These are phyloP conservation scores for Talinum fruticosum DNA, from an alignment of 148 eudicot genomes.

Conservation along the genomic window DNA sequence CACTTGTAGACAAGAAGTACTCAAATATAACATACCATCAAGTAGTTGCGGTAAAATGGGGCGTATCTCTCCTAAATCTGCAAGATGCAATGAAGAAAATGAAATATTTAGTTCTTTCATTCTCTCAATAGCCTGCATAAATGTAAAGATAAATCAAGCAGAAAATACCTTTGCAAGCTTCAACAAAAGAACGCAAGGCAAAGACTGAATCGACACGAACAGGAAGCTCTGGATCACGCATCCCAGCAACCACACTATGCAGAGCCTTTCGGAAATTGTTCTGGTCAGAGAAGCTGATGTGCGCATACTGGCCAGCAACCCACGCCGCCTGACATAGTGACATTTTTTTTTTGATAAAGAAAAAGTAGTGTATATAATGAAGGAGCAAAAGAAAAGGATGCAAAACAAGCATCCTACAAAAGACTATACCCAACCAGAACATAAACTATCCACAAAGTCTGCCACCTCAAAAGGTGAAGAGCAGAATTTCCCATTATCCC, in stretches of 20 bases:
- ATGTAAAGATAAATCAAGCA: neutral
- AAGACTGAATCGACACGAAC: slow-evolving; percentile 98
- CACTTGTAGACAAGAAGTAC: neutral
- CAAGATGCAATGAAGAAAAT: slow-evolving; percentile 14
- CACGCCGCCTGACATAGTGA: slow-evolving; percentile 81
- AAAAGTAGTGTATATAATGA: too few relatives aligned
- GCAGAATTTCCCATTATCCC: too few relatives aligned
- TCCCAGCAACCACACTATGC: slow-evolving; percentile 91
- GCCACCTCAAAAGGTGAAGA: too few relatives aligned
- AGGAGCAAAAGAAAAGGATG: too few relatives aligned
- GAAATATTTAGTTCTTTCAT: neutral
- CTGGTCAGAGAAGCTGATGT: slow-evolving; percentile 77
- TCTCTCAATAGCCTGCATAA: neutral
- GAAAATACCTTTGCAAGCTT: slow-evolving; percentile 84
- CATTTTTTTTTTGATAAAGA: too few relatives aligned
- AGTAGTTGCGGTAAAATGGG: slow-evolving; percentile 96
- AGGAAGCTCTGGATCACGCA: slow-evolving; percentile 96
- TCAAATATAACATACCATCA: slow-evolving; percentile 54
- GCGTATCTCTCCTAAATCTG: slow-evolving; percentile 90
- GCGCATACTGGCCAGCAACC: slow-evolving; percentile 99
- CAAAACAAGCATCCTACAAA: too few relatives aligned
- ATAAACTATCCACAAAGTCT: too few relatives aligned
- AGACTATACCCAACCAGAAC: too few relatives aligned
- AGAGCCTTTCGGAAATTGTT: slow-evolving; percentile 87
- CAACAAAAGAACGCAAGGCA: slow-evolving; percentile 94